A percentile compares a stretch with the other conserved stretches of the same genome.
phyloP scores from a whole-genome alignment of 148 eudicot genomes.

The Tetragonia tetragonoides region DNA sequence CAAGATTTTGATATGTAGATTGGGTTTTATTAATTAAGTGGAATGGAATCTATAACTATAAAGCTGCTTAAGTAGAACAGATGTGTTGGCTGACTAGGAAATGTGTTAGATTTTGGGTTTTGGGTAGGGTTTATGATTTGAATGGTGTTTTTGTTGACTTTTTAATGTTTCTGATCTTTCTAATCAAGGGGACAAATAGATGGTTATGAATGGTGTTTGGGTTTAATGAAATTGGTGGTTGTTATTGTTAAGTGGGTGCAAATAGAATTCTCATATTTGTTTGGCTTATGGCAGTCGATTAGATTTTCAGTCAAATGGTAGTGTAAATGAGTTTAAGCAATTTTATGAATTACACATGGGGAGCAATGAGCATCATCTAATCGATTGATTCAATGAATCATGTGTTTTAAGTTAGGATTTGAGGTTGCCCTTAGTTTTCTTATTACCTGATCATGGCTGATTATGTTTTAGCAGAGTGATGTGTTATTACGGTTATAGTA shows the following conservation, averaged over 20 bases:
- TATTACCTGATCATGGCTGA: neutral
- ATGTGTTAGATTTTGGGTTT: neutral
- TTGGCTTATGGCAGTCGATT: neutral
- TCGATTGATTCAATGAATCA: too few relatives aligned
- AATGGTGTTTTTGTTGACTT: neutral
- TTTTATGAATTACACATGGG: too few relatives aligned
- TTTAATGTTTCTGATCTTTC: neutral
- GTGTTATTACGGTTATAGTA: neutral
- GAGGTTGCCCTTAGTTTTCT: too few relatives aligned
- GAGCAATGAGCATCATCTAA: too few relatives aligned
- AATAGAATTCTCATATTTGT: too few relatives aligned
- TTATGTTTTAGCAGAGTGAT: neutral
- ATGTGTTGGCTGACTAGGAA: neutral
- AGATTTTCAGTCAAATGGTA: neutral
- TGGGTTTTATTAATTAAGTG: neutral
- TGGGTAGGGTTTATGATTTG: neutral
- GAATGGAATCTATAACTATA: neutral
- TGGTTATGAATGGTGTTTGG: neutral
- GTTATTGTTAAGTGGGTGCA: too few relatives aligned
- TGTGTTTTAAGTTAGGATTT: too few relatives aligned
- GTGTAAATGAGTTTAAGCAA: neutral
- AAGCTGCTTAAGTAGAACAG: neutral
- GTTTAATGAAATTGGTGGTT: too few relatives aligned
- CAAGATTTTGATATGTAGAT: neutral
- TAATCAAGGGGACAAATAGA: too few relatives aligned